Evolutionary conservation across 805 yeast genomes (phyloP).

Genomic region (Candida rishiriensis): DNA sequence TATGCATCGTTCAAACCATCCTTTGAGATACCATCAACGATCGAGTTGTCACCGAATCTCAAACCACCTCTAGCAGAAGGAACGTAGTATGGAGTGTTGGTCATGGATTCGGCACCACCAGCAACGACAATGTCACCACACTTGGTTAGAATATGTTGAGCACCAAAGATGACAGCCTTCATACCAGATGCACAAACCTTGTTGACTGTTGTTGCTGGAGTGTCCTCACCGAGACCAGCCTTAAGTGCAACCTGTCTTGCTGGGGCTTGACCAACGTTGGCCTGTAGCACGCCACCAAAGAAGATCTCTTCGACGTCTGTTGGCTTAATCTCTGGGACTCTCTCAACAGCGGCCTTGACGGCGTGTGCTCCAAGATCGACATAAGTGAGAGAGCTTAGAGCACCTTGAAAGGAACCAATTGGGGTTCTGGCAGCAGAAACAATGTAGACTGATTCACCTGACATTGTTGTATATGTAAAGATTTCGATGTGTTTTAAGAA

Average conservation of each 20-base stretch:
- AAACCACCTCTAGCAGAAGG: conserved; percentile 85
- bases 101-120: conserved; percentile 98
- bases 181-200: conserved; percentile 97
- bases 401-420: conserved; percentile 90
- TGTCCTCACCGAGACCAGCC: conserved; percentile 77
- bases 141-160: conserved; percentile 86
- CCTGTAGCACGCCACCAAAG: conserved; percentile 90
- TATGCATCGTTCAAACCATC: conserved; percentile 95
- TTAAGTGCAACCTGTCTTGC: conserved; percentile 95
- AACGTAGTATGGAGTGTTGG: conserved; percentile 89
- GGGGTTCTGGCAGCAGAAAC: conserved; percentile 94
- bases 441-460: conserved; percentile 62
- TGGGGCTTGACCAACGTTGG: conserved; percentile 95
- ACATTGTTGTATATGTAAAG: conserved; percentile 12
- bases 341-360: conserved; percentile 79
- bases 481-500: too few relatives aligned
- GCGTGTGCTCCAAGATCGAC: conserved; percentile 91
- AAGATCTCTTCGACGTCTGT: conserved; percentile 81
- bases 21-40: conserved; percentile 85
- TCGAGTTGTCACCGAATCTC: conserved; percentile 75
- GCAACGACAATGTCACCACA: conserved; percentile 89
- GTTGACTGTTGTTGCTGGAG: conserved; percentile 87
- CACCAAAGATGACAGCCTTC: conserved; percentile 86
- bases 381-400: conserved; percentile 66
- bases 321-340: conserved; percentile 77